Evolutionary conservation across 2,329 filamentous ascomycete genomes (phyloP), one percentile per base, ranked within the genome.

Genomic region (Sclerotinia spermophila): DNA sequence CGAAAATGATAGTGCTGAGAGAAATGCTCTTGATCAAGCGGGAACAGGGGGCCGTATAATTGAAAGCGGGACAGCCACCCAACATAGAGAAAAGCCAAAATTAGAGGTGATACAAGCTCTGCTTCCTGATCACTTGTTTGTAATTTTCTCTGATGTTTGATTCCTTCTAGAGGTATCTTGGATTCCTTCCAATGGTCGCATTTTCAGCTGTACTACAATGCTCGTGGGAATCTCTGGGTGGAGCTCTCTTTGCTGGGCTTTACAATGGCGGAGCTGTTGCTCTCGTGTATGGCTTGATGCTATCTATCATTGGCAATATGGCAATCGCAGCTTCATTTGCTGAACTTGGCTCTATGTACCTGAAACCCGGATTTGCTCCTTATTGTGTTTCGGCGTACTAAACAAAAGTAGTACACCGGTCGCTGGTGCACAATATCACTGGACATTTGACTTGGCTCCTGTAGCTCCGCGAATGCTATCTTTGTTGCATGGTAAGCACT

Each of bases 91-190:
- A n/a, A 51, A 51, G 8, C 24, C 24, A 51, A 13, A 51, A 3
- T 24, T 51, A 27, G 48, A 51, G 21, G 21, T 51, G n/a, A 6
- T 2, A n/a, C 13, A 21, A 11, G 10, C 8, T n/a, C 24, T 51
- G 21, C 1, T 1, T 1, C 24, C 48, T 8, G 10, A 51, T 24
- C 21, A 10, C 24, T 27, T 0, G 0, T 11, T 5, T 8, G 7
- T 21, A 24, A 10, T 5, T 0, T 24, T n/a, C 21, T 51, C 48
- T 45, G 8, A 51, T n/a, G 7, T 11, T 5, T 2, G 10, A 24
- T n/a, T 51, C 11, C 24, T 24, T 48, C 2, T 10, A 11, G 45
- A 51, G 48, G n/a, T 51, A 51, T 8, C 48, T 51, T n/a, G 48
- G 24, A 11, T 24, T 27, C 13, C 21, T 51, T 51, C 24, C 48